These are phyloP conservation scores for Pythium rishiriense DNA, from an alignment of 352 stramenopile species.

Conservation along the genomic window DNA sequence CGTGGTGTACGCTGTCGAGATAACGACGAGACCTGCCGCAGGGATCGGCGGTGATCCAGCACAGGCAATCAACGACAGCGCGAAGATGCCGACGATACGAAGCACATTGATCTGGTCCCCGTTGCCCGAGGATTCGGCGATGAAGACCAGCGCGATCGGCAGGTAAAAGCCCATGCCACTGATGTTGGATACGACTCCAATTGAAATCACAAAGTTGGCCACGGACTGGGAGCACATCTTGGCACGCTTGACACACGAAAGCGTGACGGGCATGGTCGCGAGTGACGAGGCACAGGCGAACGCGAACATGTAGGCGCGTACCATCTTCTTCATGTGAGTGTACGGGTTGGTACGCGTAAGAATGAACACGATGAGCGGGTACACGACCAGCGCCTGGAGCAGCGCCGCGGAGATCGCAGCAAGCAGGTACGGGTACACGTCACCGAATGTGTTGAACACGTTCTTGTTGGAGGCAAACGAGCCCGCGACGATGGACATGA, in stretches of 20 bases:
- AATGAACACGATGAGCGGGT: conserved; percentile 63
- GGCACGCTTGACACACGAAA: conserved; percentile 58
- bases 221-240: conserved; percentile 64
- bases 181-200: conserved; percentile 64
- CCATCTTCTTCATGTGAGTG: conserved; percentile 61
- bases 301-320: conserved; percentile 64
- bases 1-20: conserved; percentile 65
- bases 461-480: conserved; percentile 51
- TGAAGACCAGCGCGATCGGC: conserved; percentile 57
- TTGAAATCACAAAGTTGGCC: conserved; percentile 68
- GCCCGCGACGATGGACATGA: conserved; percentile 62
- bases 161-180: conserved; percentile 56
- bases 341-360: conserved; percentile 67
- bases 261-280: conserved; percentile 58
- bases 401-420: conserved; percentile 40
- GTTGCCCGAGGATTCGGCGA: conserved; percentile 58
- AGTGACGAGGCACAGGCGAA: conserved; percentile 68
- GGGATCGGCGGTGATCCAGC: conserved; percentile 53
- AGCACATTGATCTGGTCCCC: conserved; percentile 47
- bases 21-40: conserved; percentile 45
- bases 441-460: conserved; percentile 37
- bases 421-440: conserved; percentile 55
- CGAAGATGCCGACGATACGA: conserved; percentile 50
- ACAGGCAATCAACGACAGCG: conserved; percentile 52
- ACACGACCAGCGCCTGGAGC: conserved; percentile 49